Percentiles rank a stretch among this genome's conserved stretches.
phyloP scores from a whole-genome alignment of 805 yeast genomes.

The Kodamaea neixiangensis region DNA sequence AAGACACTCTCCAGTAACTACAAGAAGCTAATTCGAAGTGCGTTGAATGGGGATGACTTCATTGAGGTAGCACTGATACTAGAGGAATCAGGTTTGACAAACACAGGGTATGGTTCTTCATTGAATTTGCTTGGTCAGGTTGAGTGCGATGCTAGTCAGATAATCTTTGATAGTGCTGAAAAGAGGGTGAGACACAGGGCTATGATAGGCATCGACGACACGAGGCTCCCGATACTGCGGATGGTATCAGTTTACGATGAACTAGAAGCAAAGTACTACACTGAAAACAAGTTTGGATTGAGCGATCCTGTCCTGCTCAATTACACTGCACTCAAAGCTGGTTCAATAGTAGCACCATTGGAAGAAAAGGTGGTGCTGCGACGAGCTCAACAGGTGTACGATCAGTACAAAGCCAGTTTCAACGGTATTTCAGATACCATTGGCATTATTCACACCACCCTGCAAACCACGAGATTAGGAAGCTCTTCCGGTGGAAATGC shows the following conservation, averaged over 20 bases:
- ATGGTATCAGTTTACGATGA: slow-evolving; percentile 23
- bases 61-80: slow-evolving; percentile 21
- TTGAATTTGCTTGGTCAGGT: slow-evolving; percentile 42
- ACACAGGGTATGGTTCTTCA: slow-evolving; percentile 53
- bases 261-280: slow-evolving; percentile 18
- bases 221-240: slow-evolving; percentile 32
- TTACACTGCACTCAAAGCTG: slow-evolving; percentile 4
- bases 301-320: slow-evolving; percentile 32
- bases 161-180: slow-evolving; percentile 18
- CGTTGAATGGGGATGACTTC: slow-evolving; percentile 20
- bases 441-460: slow-evolving; percentile 35
- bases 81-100: slow-evolving; percentile 45
- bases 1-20: slow-evolving; percentile 19
- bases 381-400: slow-evolving; percentile 13
- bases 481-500: slow-evolving; percentile 58
- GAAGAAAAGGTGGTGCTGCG: slow-evolving; percentile 14
- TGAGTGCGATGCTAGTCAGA: slow-evolving; percentile 46
- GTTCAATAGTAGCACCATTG: background rate
- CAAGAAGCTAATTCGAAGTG: slow-evolving; percentile 28
- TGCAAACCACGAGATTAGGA: slow-evolving; percentile 23
- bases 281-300: slow-evolving; percentile 12
- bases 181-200: slow-evolving; percentile 1
- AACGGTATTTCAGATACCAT: slow-evolving; percentile 41
- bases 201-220: slow-evolving; percentile 12
- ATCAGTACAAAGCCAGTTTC: slow-evolving; percentile 3